Conservation (phyloP, 2,329 filamentous ascomycete species). For the Periconia sp. region DNA sequence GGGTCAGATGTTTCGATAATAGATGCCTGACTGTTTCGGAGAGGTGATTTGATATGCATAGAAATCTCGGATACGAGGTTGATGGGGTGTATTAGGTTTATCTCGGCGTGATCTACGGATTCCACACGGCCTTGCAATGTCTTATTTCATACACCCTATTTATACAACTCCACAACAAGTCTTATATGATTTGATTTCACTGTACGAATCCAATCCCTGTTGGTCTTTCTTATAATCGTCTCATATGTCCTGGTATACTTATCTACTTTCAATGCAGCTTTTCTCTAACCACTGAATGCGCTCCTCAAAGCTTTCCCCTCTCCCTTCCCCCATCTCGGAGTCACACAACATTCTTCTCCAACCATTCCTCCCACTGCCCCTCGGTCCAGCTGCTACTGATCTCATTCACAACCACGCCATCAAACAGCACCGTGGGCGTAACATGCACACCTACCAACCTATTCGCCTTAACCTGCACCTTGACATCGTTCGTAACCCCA, state of each 20-base stretch:
- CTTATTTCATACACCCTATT: too few relatives aligned
- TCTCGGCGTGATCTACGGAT: too few relatives aligned
- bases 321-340: conserved; percentile 13
- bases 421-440: conserved; percentile 86
- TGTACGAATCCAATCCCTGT: background rate
- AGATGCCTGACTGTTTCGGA: too few relatives aligned
- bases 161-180: too few relatives aligned
- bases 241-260: too few relatives aligned
- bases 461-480: conserved; percentile 80
- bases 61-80: too few relatives aligned
- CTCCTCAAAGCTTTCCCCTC: conserved; percentile 7
- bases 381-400: conserved; percentile 80
- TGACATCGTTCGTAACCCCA: conserved; percentile 81
- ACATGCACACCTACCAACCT: conserved; percentile 85
- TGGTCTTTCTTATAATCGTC: too few relatives aligned
- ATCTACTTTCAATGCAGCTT: background rate
- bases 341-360: conserved; percentile 69
- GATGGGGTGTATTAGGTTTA: too few relatives aligned
- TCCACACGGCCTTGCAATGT: too few relatives aligned
- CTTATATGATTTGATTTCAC: too few relatives aligned
- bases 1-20: too few relatives aligned
- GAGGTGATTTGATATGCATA: too few relatives aligned
- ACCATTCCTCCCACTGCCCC: conserved; percentile 86
- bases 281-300: background rate
- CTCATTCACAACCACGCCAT: conserved; percentile 80